A percentile compares a stretch with the other conserved stretches of the same genome.
Conservation (phyloP, 2,329 filamentous ascomycete species). For the Diaporthe australafricana region DNA sequence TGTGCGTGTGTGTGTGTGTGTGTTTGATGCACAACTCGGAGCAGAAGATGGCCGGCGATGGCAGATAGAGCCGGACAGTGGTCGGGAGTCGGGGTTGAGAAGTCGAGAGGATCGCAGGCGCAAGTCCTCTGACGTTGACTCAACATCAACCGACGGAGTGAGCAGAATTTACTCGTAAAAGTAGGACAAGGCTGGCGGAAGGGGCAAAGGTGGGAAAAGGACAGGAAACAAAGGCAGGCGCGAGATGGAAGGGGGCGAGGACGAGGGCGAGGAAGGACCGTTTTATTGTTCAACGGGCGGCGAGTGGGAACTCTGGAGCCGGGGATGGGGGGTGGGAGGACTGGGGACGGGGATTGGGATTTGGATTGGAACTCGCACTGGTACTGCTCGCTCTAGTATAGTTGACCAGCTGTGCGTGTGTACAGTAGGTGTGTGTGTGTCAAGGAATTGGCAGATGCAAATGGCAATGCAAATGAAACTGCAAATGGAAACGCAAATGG, state of each 20-base stretch:
- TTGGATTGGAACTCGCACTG: not conserved
- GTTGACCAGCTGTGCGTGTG: not conserved
- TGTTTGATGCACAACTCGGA: conserved; percentile 41
- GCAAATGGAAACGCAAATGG: conserved; percentile 17
- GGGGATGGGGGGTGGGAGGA: conserved; percentile 2
- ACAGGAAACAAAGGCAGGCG: conserved; percentile 32
- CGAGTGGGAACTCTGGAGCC: conserved; percentile 7
- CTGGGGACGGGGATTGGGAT: not conserved
- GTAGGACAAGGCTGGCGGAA: conserved; percentile 17
- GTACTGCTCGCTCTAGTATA: not conserved
- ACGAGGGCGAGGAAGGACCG: conserved; percentile 34
- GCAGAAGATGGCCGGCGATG: conserved; percentile 53
- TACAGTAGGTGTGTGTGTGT: not conserved
- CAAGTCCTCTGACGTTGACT: conserved; percentile 35
- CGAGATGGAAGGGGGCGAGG: conserved; percentile 29
- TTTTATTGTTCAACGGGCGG: conserved; percentile 36
- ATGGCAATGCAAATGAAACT: conserved; percentile 28
- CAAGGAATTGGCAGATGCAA: conserved; percentile 29
- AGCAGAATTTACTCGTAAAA: not conserved
- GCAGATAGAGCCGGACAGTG: not conserved
- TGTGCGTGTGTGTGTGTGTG: not conserved
- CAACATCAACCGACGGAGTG: conserved; percentile 31
- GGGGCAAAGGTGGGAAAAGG: conserved; percentile 29
- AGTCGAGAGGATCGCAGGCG: conserved; percentile 31
- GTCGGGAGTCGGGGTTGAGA: conserved; percentile 16